Evolutionary conservation across 1,284 basidiomycete species (phyloP), one percentile per base, ranked within the genome.

Genomic region (Ceratobasidium sp.): DNA sequence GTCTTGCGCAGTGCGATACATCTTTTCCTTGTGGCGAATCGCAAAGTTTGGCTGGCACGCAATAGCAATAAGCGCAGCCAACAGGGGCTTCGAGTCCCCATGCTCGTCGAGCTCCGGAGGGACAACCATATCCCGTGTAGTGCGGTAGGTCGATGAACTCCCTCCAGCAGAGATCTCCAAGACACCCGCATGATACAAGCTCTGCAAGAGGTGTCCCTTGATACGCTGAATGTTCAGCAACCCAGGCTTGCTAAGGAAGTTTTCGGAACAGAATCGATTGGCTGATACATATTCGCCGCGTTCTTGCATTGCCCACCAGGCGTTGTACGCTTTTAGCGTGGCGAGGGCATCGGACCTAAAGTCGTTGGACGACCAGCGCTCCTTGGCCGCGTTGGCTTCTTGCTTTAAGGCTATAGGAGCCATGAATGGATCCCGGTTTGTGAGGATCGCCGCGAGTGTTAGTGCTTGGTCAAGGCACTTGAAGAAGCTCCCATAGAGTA

Each of bases 41-140:
- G 93, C 95, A 80, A 95, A 97, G 78, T 97, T 96, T n/a, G 96
- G 96, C 73, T 95, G 93, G 0, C 87, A 87, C 0, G 93, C 93
- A 64, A 94, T 86, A 1, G 94, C 88, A 73, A 98, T 91, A 64
- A 98, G 82, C 1, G 91, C 93, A 12, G 92, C 88, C 20, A 97
- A 81, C n/a, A 98, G 79, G 15, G 96, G 91, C 5, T 89, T 78
- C 45, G 88, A 92, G 64, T 91, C 83, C 35, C 86, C 86, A 76
- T 98, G 93, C 72, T 80, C 81, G 76, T 92, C 93, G 69, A 96
- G 79, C 72, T 87, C 85, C 2, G 82, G 78, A 6, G 93, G 93
- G 10, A 94, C 83, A 29, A 53, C 15, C 58, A 60, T 69, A 3
- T 54, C 53, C 25, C 20, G 79, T 77, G 27, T 74, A 72, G 40